A percentile compares a stretch with the other conserved stretches of the same genome.
These are phyloP conservation scores for Stenocarpella maydis DNA, from an alignment of 2,329 filamentous ascomycete species.

Conservation along the genomic window DNA sequence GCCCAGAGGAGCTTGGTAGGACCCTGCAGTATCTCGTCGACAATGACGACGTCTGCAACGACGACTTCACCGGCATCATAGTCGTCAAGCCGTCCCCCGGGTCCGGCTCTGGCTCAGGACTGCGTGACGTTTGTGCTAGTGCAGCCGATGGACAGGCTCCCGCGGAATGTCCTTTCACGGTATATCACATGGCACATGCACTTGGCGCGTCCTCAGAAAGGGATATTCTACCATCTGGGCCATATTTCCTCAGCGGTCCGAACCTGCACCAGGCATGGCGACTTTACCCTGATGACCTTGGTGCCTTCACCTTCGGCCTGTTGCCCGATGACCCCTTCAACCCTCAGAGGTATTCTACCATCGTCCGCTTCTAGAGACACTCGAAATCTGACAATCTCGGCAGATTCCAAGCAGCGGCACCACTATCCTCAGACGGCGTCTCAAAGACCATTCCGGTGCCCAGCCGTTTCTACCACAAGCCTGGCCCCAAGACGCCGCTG, in stretches of 20 bases:
- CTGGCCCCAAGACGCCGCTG: constrained; percentile 42
- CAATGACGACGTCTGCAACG: constrained; percentile 50
- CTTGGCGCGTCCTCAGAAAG: neutral
- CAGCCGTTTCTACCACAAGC: constrained; percentile 31
- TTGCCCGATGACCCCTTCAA: constrained; percentile 46
- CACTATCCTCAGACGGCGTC: constrained; percentile 40
- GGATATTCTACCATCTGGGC: constrained; percentile 47
- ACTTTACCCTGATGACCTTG: constrained; percentile 49
- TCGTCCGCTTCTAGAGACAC: neutral
- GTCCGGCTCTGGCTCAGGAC: constrained; percentile 35
- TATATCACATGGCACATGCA: constrained; percentile 21
- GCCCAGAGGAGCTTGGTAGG: constrained; percentile 44
- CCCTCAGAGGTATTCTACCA: constrained; percentile 16
- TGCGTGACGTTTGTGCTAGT: neutral
- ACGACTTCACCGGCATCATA: constrained; percentile 49
- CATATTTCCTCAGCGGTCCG: constrained; percentile 52
- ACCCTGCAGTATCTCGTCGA: constrained; percentile 45
- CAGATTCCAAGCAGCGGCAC: constrained; percentile 45
- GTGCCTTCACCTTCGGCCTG: constrained; percentile 49
- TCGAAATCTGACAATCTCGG: neutral
- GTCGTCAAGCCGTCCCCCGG: constrained; percentile 51
- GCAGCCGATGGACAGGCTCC: neutral
- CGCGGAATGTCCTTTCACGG: neutral
- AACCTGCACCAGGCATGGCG: constrained; percentile 53
- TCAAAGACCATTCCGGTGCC: constrained; percentile 38